Base-by-base conservation (phyloP, 805 yeast genomes). In the Zygosaccharomyces kombuchaensis region DNA sequence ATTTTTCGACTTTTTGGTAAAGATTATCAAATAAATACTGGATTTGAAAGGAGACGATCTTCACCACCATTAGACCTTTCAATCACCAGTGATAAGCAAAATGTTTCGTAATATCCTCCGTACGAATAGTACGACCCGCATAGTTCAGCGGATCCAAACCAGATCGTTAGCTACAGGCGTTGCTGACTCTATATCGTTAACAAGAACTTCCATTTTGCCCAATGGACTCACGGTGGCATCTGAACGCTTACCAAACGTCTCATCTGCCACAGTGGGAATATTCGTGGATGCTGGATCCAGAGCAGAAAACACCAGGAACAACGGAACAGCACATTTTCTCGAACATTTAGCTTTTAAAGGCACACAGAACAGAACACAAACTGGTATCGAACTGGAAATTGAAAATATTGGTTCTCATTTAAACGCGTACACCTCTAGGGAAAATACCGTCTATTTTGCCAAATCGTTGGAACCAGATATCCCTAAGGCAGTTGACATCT, bases 211-310 rank as follows among this genome's bases (percentile, higher is more conserved):
- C 1, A 79, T 83, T 2, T 73, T 93, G 43, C 72, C 82, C n/a
- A 93, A 93, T 63, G 99, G 99, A 2, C 69, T 93, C 36, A 91
- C 97, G 0, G 96, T 91, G 32, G 99, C 98, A 44, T 78, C 95
- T 37, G 98, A 93, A 64, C 61, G 75, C 36, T 80, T 86, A 63
- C 98, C 98, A 9, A 82, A 85, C 51, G 82, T 95, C 6, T 76
- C 84, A 56, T 89, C 97, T 36, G 98, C 99, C 50, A 93, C 99
- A 1, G 96, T 93, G 10, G 99, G 98, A 2, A 91, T 93, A 45
- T 95, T 96, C 91, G 89, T 93, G 51, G 96, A 93, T 68, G 96
- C 99, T 34, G 99, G 99, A 2, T 90, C 97, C 2, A 76, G 99
- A 51, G 98, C 98, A 3, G 99, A 93, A 68, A 84, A 81, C 58